Evolutionary conservation across 139 green algal genomes (phyloP), one percentile per base, ranked within the genome.

Genomic region (Parachlorella kessleri): DNA sequence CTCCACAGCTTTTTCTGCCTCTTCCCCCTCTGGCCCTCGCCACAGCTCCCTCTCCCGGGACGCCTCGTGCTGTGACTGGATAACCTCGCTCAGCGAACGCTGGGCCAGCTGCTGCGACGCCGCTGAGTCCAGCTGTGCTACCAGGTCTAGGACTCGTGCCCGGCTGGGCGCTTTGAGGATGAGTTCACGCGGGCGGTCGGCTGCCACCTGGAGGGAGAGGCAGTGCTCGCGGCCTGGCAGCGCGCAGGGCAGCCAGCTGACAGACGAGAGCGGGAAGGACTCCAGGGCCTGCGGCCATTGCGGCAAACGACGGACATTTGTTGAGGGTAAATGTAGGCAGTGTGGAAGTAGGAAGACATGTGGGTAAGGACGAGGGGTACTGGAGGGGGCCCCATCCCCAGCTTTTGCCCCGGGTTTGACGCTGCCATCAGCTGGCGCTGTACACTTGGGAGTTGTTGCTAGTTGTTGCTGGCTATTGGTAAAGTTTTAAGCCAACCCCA

Each of bases 241-340:
- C 1, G 77, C 63, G 55, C 74, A 82, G 6, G 66, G 28, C 21
- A 42, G 40, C 74, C 67, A 85, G 32, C 37, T 64, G n/a, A 77
- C 48, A 1, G 53, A 4, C 1, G 64, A 10, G 9, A 85, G 26
- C 23, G 33, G 35, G 21, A 82, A 66, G 8, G 8, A 18, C 28
- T 82, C 74, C n/a, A 85, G 14, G 7, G 69, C 23, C 68, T 77
- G 66, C 73, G 59, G n/a, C n/a, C n/a, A n/a, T n/a, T n/a, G n/a
- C n/a, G n/a, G n/a, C n/a, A n/a, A n/a, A n/a, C n/a, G n/a, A n/a
- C n/a, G n/a, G n/a, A n/a, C n/a, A n/a, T n/a, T n/a, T n/a, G n/a
- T n/a, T n/a, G n/a, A n/a, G n/a, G n/a, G n/a, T n/a, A n/a, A n/a
- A n/a, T n/a, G n/a, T n/a, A n/a, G n/a, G n/a, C n/a, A n/a, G n/a